Evolutionary conservation across 202 grass and related monocot species (phyloP), one percentile per base, ranked within the genome.

Genomic region (Saccharum hybrid): DNA sequence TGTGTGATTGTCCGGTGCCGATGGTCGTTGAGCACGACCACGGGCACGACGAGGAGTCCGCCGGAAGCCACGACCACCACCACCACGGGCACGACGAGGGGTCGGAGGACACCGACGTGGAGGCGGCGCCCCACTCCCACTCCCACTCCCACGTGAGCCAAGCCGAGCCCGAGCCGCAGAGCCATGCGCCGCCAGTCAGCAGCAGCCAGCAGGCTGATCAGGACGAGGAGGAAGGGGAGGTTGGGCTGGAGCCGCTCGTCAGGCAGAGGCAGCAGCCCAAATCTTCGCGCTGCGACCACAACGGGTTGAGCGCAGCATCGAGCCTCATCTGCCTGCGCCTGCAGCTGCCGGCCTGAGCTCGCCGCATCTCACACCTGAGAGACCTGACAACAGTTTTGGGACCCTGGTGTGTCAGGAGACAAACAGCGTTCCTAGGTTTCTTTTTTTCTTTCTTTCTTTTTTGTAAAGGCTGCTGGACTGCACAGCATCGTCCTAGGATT

Each of bases 131-230:
- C n/a, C n/a, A n/a, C n/a, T n/a, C n/a, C n/a, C n/a, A n/a, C n/a
- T 94, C 94, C 7, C 56, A 71, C 15, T 91, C 94, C 10, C 87
- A 26, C 86, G 94, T 97, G 10, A 97, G 94, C 87, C 91, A 93
- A 51, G 91, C 77, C 19, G 67, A 69, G 67, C 38, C 67, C 61
- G 86, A 90, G 78, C 83, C 33, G 22, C 88, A 51, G 21, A 86
- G 71, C 81, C 63, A 51, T 2, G 22, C 6, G 40, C 13, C 11
- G 14, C 36, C 19, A 7, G n/a, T 23, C 56, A 42, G 56, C 56
- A 42, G 56, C 56, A 76, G 37, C 74, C 54, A 62, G n/a, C 12
- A 7, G 34, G 36, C 19, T 2, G 66, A 57, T 0, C 48, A 68
- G 39, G 62, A 39, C 4, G n/a, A 86, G 2, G 62, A 61, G 2